phyloP scores from a whole-genome alignment of 257 asterid species.

The Penstemon davidsonii region DNA sequence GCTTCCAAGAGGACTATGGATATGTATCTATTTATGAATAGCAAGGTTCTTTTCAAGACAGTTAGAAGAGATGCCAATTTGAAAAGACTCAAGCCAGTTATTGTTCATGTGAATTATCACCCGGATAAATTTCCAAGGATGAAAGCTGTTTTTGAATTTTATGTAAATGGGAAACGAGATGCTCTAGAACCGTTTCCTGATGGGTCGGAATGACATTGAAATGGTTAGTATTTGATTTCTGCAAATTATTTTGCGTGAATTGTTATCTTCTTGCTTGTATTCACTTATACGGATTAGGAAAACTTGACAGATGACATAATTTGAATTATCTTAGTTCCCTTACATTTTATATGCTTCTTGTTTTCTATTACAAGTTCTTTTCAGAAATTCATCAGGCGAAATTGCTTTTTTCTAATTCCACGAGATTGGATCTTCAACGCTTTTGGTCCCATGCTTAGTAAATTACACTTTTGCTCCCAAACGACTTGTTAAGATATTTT shows the following conservation, averaged over 20 bases:
- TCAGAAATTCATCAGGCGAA: background rate
- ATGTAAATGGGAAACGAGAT: constrained; percentile 66
- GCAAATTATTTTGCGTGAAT: background rate
- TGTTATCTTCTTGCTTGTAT: constrained; percentile 3
- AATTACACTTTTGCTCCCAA: too few species aligned
- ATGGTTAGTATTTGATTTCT: constrained; percentile 7
- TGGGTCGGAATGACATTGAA: constrained; percentile 51
- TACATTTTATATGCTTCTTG: constrained; percentile 12
- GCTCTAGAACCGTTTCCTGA: constrained; percentile 74
- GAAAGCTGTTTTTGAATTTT: constrained; percentile 77
- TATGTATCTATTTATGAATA: constrained; percentile 70
- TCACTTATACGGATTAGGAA: constrained; percentile 13
- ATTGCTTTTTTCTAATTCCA: too few species aligned
- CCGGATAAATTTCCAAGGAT: constrained; percentile 75
- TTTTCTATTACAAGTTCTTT: background rate
- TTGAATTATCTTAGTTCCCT: constrained; percentile 17
- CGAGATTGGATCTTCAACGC: too few species aligned
- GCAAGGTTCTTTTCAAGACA: constrained; percentile 81
- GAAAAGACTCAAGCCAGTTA: constrained; percentile 67
- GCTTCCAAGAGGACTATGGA: constrained; percentile 83
- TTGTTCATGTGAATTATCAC: constrained; percentile 77
- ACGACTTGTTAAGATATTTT: too few species aligned
- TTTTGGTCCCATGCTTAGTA: too few species aligned
- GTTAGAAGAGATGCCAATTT: constrained; percentile 60
- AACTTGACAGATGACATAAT: constrained; percentile 16